Evolutionary conservation across 2,329 filamentous ascomycete species (phyloP), one percentile per base, ranked within the genome.

Genomic region (Geoglossum cookeanum): DNA sequence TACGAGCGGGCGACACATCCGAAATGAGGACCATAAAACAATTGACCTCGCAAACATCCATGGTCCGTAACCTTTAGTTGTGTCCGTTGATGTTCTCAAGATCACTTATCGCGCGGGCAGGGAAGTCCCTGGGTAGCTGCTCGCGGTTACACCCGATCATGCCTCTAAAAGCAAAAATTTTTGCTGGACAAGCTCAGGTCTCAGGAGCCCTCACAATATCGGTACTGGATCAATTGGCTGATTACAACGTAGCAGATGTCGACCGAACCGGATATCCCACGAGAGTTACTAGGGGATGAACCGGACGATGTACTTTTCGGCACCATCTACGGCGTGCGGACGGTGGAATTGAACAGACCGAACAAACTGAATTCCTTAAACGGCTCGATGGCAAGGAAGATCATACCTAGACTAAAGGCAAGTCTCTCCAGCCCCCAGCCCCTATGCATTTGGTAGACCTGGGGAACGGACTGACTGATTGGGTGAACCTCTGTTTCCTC

Each of bases 311-410:
- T 98, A 63, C 76, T 95, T 60, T 98, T 98, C 77, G 82, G 81
- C 70, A 88, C 81, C 67, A 78, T 85, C 64, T 95, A 92, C 71
- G 92, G 92, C 61, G 79, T 97, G 55, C 87, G 92, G 61, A 89
- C 85, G 63, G 83, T 98, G 66, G 85, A 95, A 73, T 85, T 98
- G 63, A 98, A 98, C 75, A 83, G 92, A 59, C 92, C 91, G 4
- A 77, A 79, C 67, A 95, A 96, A 74, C 78, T 89, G 68, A 97
- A 98, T 72, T 85, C 91, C 30, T 80, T 98, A 63, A 90, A 94
- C 69, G 86, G 78, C 56, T 96, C 90, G 58, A 98, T 98, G 94
- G 86, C 85, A 61, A 81, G 87, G 65, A 97, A 98, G 74, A 97
- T 98, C 64, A 75, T 89, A 52, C 90, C 91, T 27, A 80, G 92